Base-by-base conservation (phyloP, 2,329 filamentous ascomycete genomes). In the Fusarium longipes region DNA sequence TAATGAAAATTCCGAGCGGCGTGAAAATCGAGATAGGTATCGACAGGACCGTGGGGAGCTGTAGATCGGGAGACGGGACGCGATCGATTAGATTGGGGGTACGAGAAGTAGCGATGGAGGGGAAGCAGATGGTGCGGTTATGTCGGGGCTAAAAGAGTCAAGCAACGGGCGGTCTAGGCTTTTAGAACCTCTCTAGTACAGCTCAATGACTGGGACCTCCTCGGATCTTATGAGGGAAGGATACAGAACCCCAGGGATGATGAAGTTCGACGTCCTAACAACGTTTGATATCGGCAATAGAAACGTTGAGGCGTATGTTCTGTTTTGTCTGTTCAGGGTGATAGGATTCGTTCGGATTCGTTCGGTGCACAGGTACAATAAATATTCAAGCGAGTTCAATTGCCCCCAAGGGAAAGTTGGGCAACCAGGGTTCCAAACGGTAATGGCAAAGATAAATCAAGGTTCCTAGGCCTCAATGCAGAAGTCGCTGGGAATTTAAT, bases 101-200 rank as follows among this genome's bases (percentile, higher is more conserved):
- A 65, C 61, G 44, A 63, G 33, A 63, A 57, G 50, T 42, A 70
- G 61, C 47, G 55, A 73, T 73, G 62, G 71, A 73, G 66, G 68
- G 71, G 70, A 54, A 68, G 53, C 33, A 60, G 59, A 69, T 73
- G 70, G 71, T 70, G 71, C 71, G 71, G 73, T 73, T 74, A 33
- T 57, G 72, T 69, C 56, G 61, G 62, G 70, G 63, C 68, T 70
- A 73, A 64, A 55, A 61, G 58, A 67, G 67, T 66, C 68, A 49
- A 61, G 62, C 45, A 70, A 61, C 59, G 66, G 63, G 68, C 67
- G 70, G 70, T 71, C 71, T 73, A 70, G 70, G 52, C 68, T 58
- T 54, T 65, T 51, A 52, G 44, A 44, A 55, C 51, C 22, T 49
- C 17, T 68, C 55, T 59, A 54, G 61, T 48, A 50, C 35, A 44